Evolutionary conservation across 2,329 filamentous ascomycete genomes (phyloP).

Genomic region (Helotiales sp.): DNA sequence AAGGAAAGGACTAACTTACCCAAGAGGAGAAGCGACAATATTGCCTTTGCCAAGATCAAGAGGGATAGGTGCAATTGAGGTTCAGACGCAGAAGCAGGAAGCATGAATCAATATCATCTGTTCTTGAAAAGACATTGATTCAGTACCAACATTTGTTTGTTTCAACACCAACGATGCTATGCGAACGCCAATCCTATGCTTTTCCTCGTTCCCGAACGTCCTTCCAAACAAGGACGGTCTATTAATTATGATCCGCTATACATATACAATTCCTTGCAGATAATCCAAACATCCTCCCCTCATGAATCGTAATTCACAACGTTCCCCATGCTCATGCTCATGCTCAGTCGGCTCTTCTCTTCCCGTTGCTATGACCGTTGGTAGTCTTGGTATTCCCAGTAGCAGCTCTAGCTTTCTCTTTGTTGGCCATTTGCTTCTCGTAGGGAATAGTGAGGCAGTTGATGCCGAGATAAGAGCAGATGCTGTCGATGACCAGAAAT

Average conservation of each 20-base stretch:
- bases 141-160: too few species aligned
- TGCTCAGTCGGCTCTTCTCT: constrained; percentile 9
- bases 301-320: too few species aligned
- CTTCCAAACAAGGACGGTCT: background rate
- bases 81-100: too few species aligned
- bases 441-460: constrained; percentile 85
- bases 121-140: too few species aligned
- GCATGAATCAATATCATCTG: too few species aligned
- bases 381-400: constrained; percentile 24
- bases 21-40: too few species aligned
- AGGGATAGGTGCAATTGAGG: too few species aligned
- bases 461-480: constrained; percentile 90
- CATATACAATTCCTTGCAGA: background rate
- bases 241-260: background rate
- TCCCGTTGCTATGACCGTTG: constrained; percentile 27
- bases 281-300: background rate
- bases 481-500: constrained; percentile 83
- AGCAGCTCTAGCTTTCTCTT: constrained; percentile 27
- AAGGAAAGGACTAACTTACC: too few species aligned
- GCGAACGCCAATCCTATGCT: background rate
- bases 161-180: background rate
- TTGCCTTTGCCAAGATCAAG: too few species aligned
- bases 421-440: constrained; percentile 44
- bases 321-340: background rate
- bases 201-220: background rate